Percentiles rank a stretch among this genome's conserved stretches.
Evolutionary conservation across 2,329 filamentous ascomycete genomes (phyloP).

Genomic region (Colletotrichum scovillei): DNA sequence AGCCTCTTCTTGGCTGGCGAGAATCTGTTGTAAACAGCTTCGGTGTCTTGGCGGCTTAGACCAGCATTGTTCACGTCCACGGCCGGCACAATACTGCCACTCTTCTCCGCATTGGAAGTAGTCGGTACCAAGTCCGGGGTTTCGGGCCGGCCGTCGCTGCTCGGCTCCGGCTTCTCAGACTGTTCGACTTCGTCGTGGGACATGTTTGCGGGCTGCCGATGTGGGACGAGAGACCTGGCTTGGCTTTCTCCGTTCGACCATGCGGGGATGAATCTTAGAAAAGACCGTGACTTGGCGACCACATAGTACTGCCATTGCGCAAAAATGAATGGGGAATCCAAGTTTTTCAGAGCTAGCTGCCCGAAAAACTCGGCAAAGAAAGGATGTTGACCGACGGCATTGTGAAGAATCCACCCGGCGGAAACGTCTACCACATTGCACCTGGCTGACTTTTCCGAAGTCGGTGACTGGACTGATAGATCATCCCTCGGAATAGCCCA

Average conservation of each 20-base stretch:
- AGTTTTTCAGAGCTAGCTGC: neutral
- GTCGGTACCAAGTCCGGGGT: slow-evolving; percentile 5
- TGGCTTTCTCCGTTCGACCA: neutral
- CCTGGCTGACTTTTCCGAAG: slow-evolving; percentile 19
- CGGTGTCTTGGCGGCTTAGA: slow-evolving; percentile 31
- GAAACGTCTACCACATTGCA: neutral
- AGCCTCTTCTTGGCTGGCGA: slow-evolving; percentile 18
- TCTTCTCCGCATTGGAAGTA: slow-evolving; percentile 31
- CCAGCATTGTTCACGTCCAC: neutral
- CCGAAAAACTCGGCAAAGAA: neutral
- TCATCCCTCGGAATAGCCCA: neutral
- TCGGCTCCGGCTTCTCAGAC: neutral
- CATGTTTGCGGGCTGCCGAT: neutral
- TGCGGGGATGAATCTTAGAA: neutral
- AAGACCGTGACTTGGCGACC: neutral
- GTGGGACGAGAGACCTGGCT: neutral
- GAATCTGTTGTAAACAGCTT: slow-evolving; percentile 21
- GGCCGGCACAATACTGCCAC: slow-evolving; percentile 3
- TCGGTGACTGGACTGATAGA: slow-evolving; percentile 19
- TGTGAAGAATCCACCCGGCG: neutral
- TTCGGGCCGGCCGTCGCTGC: neutral
- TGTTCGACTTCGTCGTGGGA: slow-evolving; percentile 4
- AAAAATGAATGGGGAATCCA: neutral
- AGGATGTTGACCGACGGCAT: neutral
- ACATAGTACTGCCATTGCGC: neutral